Evolutionary conservation across 352 stramenopile species (phyloP).

Genomic region (Globisporangium nagaii): DNA sequence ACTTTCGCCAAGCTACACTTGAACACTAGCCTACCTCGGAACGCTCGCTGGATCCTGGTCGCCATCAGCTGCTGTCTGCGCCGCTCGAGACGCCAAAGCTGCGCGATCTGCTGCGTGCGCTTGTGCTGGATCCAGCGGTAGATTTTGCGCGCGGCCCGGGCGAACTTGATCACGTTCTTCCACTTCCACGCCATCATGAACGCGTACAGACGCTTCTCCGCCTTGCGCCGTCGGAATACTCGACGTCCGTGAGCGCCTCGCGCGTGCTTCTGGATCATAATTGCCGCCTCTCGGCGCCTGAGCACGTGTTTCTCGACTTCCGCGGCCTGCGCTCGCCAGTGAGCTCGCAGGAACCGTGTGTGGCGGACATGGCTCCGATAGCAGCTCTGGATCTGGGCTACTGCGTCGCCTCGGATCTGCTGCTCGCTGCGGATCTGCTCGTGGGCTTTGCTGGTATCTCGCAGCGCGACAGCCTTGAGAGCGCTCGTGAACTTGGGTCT

Average conservation of each 20-base stretch:
- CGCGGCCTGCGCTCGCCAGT: slow-evolving; percentile 22
- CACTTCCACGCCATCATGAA: slow-evolving; percentile 37
- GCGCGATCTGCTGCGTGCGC: slow-evolving; percentile 19
- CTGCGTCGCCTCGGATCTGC: not conserved
- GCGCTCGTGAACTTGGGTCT: slow-evolving; percentile 3
- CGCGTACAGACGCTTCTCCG: slow-evolving; percentile 18
- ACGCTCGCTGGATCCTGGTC: slow-evolving; percentile 21
- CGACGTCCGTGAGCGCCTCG: slow-evolving; percentile 23
- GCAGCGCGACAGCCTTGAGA: slow-evolving; percentile 1
- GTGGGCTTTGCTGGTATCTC: not conserved
- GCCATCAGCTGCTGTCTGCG: slow-evolving; percentile 16
- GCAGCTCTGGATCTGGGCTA: slow-evolving; percentile 20
- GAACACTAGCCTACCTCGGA: slow-evolving; percentile 22
- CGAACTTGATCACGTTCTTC: slow-evolving; percentile 12
- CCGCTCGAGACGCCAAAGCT: slow-evolving; percentile 30
- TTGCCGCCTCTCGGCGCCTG: slow-evolving; percentile 20
- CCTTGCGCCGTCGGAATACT: slow-evolving; percentile 16
- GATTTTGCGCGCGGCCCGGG: slow-evolving; percentile 25
- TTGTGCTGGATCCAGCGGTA: slow-evolving; percentile 34
- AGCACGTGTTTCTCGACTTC: slow-evolving; percentile 25
- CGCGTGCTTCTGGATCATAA: slow-evolving; percentile 26
- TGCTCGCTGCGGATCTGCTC: not conserved
- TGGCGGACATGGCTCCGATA: slow-evolving; percentile 19
- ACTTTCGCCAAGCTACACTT: slow-evolving; percentile 13
- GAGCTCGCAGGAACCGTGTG: slow-evolving; percentile 5